Percentiles rank a stretch among this genome's conserved stretches.
These are phyloP conservation scores for Colletotrichum neosansevieriae DNA, from an alignment of 2,329 filamentous ascomycete species.

Conservation along the genomic window DNA sequence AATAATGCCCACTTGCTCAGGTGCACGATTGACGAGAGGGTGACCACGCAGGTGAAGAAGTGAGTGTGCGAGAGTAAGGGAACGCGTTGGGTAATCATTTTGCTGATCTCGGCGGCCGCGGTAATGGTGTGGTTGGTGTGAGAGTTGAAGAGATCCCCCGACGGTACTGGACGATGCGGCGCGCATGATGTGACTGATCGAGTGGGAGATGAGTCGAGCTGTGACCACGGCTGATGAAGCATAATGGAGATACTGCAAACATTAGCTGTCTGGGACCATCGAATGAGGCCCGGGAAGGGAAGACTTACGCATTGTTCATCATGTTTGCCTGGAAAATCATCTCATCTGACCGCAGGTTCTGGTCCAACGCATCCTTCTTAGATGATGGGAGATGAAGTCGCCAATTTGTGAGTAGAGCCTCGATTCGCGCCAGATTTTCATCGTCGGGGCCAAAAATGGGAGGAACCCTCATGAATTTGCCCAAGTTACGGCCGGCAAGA, in stretches of 20 bases:
- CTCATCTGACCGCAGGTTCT: constrained; percentile 82
- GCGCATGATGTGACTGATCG: constrained; percentile 75
- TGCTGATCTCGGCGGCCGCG: constrained; percentile 82
- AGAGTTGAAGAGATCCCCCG: constrained; percentile 66
- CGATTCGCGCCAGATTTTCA: constrained; percentile 63
- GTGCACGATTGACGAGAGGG: constrained; percentile 83
- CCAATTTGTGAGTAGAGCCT: constrained; percentile 76
- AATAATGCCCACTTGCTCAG: constrained; percentile 81
- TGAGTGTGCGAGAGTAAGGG: constrained; percentile 81
- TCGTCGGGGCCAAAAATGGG: constrained; percentile 65
- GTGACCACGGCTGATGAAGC: constrained; percentile 83
- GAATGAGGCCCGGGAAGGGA: background rate
- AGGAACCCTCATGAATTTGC: constrained; percentile 75
- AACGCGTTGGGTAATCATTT: constrained; percentile 79
- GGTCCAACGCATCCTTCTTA: constrained; percentile 77
- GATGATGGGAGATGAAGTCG: constrained; percentile 79
- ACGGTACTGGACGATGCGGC: constrained; percentile 64
- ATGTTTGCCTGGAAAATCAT: constrained; percentile 94
- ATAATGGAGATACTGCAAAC: constrained; percentile 72
- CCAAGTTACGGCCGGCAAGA: constrained; percentile 82
- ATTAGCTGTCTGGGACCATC: background rate
- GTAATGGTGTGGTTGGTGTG: constrained; percentile 86
- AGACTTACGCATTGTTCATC: constrained; percentile 71
- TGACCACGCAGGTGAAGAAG: constrained; percentile 86
- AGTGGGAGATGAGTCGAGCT: constrained; percentile 73